These are phyloP conservation scores for Litchi chinensis DNA, from an alignment of 345 rosid genomes.

Conservation along the genomic window DNA sequence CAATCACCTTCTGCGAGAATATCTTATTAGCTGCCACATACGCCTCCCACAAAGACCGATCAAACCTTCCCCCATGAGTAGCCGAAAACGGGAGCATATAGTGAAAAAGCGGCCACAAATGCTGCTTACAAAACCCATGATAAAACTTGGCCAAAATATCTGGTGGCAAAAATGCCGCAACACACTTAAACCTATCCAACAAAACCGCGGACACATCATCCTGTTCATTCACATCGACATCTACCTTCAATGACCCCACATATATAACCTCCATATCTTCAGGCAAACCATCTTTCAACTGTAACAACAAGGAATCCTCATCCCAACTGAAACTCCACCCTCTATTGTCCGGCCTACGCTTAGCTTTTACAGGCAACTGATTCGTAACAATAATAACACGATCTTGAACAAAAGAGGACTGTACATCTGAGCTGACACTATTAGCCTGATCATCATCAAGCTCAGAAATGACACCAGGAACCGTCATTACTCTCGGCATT, in stretches of 20 bases:
- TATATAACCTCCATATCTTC: conserved; percentile 79
- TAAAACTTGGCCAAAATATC: conserved; percentile 64
- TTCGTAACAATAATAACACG: conserved; percentile 71
- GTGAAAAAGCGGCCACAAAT: conserved; percentile 81
- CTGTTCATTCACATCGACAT: conserved; percentile 61
- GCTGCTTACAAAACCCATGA: conserved; percentile 81
- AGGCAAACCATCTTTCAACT: conserved; percentile 74
- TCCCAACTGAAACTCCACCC: conserved; percentile 88
- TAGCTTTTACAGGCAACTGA: conserved; percentile 75
- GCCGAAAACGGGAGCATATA: conserved; percentile 77
- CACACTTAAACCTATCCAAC: conserved; percentile 75
- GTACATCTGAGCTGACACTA: conserved; percentile 68
- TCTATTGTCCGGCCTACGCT: conserved; percentile 72
- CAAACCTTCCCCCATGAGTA: conserved; percentile 68
- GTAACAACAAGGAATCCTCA: conserved; percentile 62
- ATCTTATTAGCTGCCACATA: conserved; percentile 77
- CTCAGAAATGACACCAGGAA: conserved; percentile 76
- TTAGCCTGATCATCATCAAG: conserved; percentile 78
- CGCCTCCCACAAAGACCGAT: conserved; percentile 77
- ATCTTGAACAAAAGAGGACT: conserved; percentile 59
- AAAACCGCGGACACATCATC: conserved; percentile 73
- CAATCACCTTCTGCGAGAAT: conserved; percentile 71
- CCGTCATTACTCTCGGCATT: conserved; percentile 72
- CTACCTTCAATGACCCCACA: conserved; percentile 63
- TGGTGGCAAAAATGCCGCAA: conserved; percentile 70